Evolutionary conservation across 768 basidiomycete species (phyloP), one percentile per base, ranked within the genome.

Genomic region (Hygrophorus russula): DNA sequence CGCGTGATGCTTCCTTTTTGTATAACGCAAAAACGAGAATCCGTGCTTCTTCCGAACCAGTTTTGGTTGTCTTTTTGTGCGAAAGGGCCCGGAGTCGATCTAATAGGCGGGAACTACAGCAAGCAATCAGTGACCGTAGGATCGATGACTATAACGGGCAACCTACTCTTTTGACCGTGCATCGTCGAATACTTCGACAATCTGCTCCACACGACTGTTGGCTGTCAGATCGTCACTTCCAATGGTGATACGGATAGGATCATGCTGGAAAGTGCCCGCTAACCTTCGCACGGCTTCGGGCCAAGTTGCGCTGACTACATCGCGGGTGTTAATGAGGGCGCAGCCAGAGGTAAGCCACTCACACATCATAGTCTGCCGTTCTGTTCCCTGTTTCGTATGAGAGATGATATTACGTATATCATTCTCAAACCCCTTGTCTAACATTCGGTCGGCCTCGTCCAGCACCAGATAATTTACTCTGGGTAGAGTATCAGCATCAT

Each of bases 381-480:
- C 71, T n/a, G 68, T 59, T 29, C 73, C 69, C 56, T 76, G 76
- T 64, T 80, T 74, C 1, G 82, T 78, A 44, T 71, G 67, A 6
- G 74, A 79, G 48, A 98, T 92, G 56, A 99, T 98, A 47, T 70
- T 76, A 41, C 90, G 71, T 47, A 98, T 96, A 58, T 97, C 96
- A 54, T 98, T 96, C 60, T 99, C 96, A 58, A 99, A 99, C 0
- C 94, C 96, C 60, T 85, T 91, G 60, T 98, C 96, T 39, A 99
- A 70, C 94, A 97, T 97, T 40, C 94, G 74, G 64, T 98, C 94
- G 5, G 96, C 96, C 66, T 99, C 96, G 57, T 99, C 96, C 48
- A 99, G 67, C 8, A 97, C 94, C 15, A 98, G 68, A 64, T 93
- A 99, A 34, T 78, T 69, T 11, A 98, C 91, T 20, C 86, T 90